phyloP scores from a whole-genome alignment of 495 filamentous ascomycete species.

The Staphylotrichum longicolle region DNA sequence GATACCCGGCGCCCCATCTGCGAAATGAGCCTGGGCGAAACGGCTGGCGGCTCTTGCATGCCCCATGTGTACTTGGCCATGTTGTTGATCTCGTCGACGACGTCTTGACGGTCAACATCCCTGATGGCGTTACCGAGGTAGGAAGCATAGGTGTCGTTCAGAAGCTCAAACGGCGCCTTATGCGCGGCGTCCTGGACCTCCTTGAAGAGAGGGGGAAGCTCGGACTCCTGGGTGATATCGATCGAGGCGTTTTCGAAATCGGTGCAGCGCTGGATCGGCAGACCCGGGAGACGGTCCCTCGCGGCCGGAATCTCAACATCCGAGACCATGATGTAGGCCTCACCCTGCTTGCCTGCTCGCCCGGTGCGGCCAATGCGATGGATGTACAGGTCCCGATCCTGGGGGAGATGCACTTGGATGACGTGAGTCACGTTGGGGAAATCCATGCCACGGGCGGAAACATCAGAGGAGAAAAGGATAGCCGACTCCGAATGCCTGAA shows the following conservation, averaged over 20 bases:
- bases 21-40: conserved; percentile 48
- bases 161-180: conserved; percentile 36
- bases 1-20: conserved; percentile 34
- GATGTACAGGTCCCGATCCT: conserved; percentile 75
- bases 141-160: conserved; percentile 38
- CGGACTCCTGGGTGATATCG: conserved; percentile 42
- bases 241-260: conserved; percentile 45
- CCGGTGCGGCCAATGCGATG: conserved; percentile 79
- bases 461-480: conserved; percentile 88
- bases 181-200: conserved; percentile 37
- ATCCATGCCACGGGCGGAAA: conserved; percentile 94
- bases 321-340: conserved; percentile 75
- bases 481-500: conserved; percentile 65
- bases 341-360: conserved; percentile 69
- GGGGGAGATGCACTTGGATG: conserved; percentile 75
- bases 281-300: conserved; percentile 49
- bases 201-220: conserved; percentile 40
- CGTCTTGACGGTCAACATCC: conserved; percentile 33
- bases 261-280: conserved; percentile 65
- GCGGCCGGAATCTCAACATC: conserved; percentile 54
- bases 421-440: conserved; percentile 92
- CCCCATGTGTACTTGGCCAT: conserved; percentile 61
- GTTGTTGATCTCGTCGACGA: conserved; percentile 61
- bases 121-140: conserved; percentile 51
- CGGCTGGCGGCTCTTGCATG: conserved; percentile 53